Evolutionary conservation across 805 yeast species (phyloP), one percentile per base, ranked within the genome.

Genomic region (Myxozyma monticola): DNA sequence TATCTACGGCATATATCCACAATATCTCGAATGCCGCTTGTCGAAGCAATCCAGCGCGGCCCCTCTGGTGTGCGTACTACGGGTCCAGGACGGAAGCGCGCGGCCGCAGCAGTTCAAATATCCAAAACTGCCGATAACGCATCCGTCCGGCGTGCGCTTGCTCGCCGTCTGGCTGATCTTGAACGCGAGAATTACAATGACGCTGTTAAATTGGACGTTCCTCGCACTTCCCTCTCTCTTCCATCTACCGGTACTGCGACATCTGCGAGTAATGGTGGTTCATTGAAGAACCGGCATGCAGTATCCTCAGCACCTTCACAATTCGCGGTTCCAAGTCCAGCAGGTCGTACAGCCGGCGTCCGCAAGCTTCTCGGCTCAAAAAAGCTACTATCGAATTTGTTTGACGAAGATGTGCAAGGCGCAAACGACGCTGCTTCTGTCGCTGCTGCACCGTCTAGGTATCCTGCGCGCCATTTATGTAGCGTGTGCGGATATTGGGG

Each of bases 401-500:
- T 70, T 35, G 76, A 72, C 45, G 76, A 72, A 44, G 76, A 72
- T 48, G 66, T 66, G 1, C 41, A 50, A 5, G 62, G 67, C 7
- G 63, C 71, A 2, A 60, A 59, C 30, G 40, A 52, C 28, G 69
- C 60, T 48, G 47, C 56, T 33, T 59, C 63, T 3, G 62, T 66
- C n/a, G 65, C 67, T 1, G 61, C 70, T 0, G 49, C 41, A 20
- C 67, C 70, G 2, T 64, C 74, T n/a, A 33, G 26, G 12, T 73
- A 72, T 51, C 76, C 76, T 2, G 41, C 61, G 4, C 51, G 65
- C 9, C 59, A 59, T 2, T 42, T 68, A 22, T 72, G 76, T 49
- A 58, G 63, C 9, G 69, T 72, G 1, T 72, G 76, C 45, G 76
- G 76, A 1, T 70, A 68, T 59, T 65, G 68, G 61, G 68, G 72